Percentiles rank a stretch among this genome's conserved stretches.
phyloP scores from a whole-genome alignment of 352 stramenopile genomes.

The Peronosclerospora sorghi region DNA sequence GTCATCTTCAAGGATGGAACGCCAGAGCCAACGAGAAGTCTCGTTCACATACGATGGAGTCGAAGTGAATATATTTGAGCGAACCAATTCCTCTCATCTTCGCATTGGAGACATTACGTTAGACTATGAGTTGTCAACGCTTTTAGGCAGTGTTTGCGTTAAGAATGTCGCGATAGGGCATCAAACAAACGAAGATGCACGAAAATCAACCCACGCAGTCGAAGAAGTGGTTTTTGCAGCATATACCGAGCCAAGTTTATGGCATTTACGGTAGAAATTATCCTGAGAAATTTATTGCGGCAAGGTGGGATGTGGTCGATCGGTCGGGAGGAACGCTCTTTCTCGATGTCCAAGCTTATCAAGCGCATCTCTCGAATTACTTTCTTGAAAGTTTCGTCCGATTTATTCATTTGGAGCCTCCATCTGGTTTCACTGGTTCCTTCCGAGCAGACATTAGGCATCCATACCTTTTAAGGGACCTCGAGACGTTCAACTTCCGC shows the following conservation, averaged over 20 bases:
- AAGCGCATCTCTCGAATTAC: constrained; percentile 49
- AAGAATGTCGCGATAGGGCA: constrained; percentile 55
- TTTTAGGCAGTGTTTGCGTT: constrained; percentile 31
- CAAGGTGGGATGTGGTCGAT: constrained; percentile 36
- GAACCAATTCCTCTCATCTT: constrained; percentile 35
- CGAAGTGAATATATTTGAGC: constrained; percentile 29
- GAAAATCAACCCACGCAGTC: constrained; percentile 1
- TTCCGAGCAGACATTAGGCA: neutral
- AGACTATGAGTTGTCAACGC: constrained; percentile 13
- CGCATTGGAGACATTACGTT: constrained; percentile 37
- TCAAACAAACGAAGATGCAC: constrained; percentile 4
- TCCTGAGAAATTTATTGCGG: constrained; percentile 51
- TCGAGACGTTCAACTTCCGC: constrained; percentile 8
- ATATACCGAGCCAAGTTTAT: constrained; percentile 50
- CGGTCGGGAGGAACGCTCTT: constrained; percentile 33
- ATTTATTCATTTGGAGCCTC: constrained; percentile 15
- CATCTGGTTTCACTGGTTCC: constrained; percentile 3
- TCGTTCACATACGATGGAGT: constrained; percentile 38
- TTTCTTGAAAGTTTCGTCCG: constrained; percentile 25
- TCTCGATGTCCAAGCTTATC: constrained; percentile 58
- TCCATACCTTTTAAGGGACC: neutral
- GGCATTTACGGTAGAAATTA: constrained; percentile 64
- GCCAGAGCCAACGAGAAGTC: constrained; percentile 14
- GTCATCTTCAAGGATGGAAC: neutral
- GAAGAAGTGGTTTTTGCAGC: constrained; percentile 67